Conservation (phyloP, 1,139 yeast species). For the Hemisphaericaspora lyxosophila region DNA sequence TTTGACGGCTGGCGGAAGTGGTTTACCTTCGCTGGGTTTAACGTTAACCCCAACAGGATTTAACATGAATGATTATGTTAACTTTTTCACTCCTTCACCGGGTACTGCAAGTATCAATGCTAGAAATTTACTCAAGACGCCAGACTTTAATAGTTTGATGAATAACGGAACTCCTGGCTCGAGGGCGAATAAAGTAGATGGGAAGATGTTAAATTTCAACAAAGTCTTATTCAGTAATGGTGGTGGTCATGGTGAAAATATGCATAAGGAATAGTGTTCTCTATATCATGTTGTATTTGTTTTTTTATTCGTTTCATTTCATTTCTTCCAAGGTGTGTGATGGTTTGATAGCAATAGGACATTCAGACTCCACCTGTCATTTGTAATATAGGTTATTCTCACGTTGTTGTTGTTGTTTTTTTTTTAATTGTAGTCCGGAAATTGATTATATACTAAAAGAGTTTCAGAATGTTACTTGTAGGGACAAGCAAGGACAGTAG, state of each 20-base stretch:
- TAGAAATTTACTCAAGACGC: constrained; percentile 40
- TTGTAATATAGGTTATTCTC: no score
- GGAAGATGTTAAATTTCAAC: constrained; percentile 47
- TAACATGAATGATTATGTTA: constrained; percentile 80
- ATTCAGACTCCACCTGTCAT: no score
- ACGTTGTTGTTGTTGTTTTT: no score
- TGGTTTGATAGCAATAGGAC: no score
- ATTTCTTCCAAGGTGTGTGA: no score
- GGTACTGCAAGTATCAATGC: constrained; percentile 20
- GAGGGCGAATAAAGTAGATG: constrained; percentile 35
- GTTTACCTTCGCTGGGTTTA: constrained; percentile 45
- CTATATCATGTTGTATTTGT: background rate
- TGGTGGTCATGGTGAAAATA: constrained; percentile 6
- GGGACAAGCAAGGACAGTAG: no score
- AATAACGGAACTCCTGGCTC: constrained; percentile 16
- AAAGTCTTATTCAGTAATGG: constrained; percentile 28
- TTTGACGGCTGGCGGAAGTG: constrained; percentile 19
- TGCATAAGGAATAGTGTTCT: constrained; percentile 7
- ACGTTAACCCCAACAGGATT: constrained; percentile 67
- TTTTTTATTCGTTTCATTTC: background rate
- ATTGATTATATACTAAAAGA: no score
- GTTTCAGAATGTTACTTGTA: no score
- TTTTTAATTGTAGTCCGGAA: no score
- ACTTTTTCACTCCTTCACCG: constrained; percentile 76
- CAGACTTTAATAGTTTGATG: constrained; percentile 40